Conservation (phyloP, 225 moss, liverwort and hornwort genomes). For the Neckera pumila region DNA sequence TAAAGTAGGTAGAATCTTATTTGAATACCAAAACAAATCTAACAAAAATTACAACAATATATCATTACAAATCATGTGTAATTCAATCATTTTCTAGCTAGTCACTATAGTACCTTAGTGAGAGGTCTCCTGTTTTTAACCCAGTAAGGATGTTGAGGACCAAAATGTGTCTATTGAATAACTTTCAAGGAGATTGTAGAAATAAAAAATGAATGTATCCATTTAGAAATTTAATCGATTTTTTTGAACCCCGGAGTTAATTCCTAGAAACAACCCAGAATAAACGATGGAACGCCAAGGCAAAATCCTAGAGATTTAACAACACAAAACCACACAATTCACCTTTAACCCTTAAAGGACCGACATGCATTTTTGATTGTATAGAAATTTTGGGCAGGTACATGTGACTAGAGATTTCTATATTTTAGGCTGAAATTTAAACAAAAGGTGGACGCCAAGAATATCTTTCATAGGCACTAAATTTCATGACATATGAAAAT, state of each 20-base stretch:
- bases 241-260: background rate
- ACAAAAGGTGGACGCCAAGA: too few species aligned
- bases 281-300: too few species aligned
- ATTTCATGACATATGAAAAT: too few species aligned
- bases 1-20: background rate
- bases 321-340: too few species aligned
- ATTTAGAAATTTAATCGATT: background rate
- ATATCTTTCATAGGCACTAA: too few species aligned
- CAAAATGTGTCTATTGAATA: background rate
- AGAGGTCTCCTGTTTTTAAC: background rate
- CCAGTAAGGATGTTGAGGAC: fast-evolving
- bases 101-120: fast-evolving
- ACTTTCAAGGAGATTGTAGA: background rate
- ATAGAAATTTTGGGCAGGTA: too few species aligned
- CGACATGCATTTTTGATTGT: too few species aligned
- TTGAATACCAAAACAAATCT: background rate
- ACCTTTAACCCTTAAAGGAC: too few species aligned
- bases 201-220: background rate
- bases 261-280: too few species aligned
- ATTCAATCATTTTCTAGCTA: background rate
- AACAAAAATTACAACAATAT: background rate
- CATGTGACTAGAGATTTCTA: too few species aligned
- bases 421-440: too few species aligned
- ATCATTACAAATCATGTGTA: background rate
- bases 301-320: too few species aligned